Conservation (phyloP, 2,329 filamentous ascomycete genomes). For the Botrytis porri region DNA sequence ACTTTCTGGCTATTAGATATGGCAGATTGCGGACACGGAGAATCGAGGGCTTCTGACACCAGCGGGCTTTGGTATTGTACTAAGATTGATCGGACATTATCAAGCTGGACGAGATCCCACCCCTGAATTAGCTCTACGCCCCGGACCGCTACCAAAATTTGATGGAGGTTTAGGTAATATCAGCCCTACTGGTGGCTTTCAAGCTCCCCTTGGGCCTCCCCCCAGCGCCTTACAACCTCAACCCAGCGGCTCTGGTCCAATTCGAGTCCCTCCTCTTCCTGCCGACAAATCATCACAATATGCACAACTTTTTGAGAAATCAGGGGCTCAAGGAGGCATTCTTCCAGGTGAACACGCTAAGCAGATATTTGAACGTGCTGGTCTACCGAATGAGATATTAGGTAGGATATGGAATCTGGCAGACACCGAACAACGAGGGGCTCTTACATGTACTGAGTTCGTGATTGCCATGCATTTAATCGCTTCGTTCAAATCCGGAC, state of each 20-base stretch:
- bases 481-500: constrained; percentile 83
- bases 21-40: constrained; percentile 97
- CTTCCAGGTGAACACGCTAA: constrained; percentile 85
- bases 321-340: constrained; percentile 71
- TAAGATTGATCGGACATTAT: constrained; percentile 92
- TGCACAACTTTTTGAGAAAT: constrained; percentile 84
- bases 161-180: constrained; percentile 59
- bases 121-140: constrained; percentile 76
- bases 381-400: constrained; percentile 82
- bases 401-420: constrained; percentile 96
- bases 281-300: constrained; percentile 90
- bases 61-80: constrained; percentile 85
- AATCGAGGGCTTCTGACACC: constrained; percentile 93
- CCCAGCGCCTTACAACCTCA: constrained; percentile 51
- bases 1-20: constrained; percentile 62
- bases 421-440: constrained; percentile 88
- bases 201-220: constrained; percentile 47
- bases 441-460: constrained; percentile 84
- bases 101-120: constrained; percentile 83
- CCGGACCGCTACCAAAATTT: constrained; percentile 87
- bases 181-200: constrained; percentile 44
- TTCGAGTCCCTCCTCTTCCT: constrained; percentile 84
- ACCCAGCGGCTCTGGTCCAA: constrained; percentile 60
- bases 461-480: constrained; percentile 98
- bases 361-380: constrained; percentile 91